phyloP scores from a whole-genome alignment of 2,329 filamentous ascomycete genomes.

The Aspergillus texensis region DNA sequence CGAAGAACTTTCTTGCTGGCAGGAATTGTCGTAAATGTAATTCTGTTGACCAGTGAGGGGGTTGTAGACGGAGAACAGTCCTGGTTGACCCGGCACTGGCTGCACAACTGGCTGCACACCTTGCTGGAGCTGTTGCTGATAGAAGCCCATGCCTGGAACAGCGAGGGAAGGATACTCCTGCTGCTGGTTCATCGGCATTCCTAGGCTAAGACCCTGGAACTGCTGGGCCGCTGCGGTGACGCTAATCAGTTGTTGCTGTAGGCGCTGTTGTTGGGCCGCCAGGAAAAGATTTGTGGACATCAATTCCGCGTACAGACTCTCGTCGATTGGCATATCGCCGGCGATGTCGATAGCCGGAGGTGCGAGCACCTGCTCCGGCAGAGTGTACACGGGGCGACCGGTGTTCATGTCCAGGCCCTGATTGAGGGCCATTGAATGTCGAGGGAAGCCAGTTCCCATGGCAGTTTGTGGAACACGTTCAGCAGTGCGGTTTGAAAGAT shows the following conservation, averaged over 20 bases:
- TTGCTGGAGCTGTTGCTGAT: conserved; percentile 68
- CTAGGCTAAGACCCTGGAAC: conserved; percentile 75
- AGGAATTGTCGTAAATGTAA: conserved; percentile 73
- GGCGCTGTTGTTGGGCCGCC: conserved; percentile 89
- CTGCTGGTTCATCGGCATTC: conserved; percentile 46
- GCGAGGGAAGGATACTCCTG: conserved; percentile 56
- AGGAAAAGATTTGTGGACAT: conserved; percentile 90
- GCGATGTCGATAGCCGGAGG: conserved; percentile 77
- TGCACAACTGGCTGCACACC: conserved; percentile 66
- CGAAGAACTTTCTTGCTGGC: conserved; percentile 48
- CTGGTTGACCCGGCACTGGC: conserved; percentile 69
- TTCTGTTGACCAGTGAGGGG: conserved; percentile 81
- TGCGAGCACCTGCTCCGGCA: conserved; percentile 71
- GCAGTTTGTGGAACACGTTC: conserved; percentile 62
- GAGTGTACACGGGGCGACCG: conserved; percentile 63
- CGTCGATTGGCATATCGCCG: conserved; percentile 76
- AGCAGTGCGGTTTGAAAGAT: conserved; percentile 45
- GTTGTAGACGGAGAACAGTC: conserved; percentile 82
- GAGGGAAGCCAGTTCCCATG: conserved; percentile 56
- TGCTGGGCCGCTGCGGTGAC: conserved; percentile 83
- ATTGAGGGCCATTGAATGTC: conserved; percentile 42
- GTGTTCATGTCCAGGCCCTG: conserved; percentile 43
- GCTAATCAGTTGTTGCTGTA: conserved; percentile 87
- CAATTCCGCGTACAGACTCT: conserved; percentile 82
- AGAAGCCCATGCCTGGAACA: conserved; percentile 59